These are phyloP conservation scores for Cyclanthera cordifolia DNA, from an alignment of 306 rosid genomes.

Conservation along the genomic window DNA sequence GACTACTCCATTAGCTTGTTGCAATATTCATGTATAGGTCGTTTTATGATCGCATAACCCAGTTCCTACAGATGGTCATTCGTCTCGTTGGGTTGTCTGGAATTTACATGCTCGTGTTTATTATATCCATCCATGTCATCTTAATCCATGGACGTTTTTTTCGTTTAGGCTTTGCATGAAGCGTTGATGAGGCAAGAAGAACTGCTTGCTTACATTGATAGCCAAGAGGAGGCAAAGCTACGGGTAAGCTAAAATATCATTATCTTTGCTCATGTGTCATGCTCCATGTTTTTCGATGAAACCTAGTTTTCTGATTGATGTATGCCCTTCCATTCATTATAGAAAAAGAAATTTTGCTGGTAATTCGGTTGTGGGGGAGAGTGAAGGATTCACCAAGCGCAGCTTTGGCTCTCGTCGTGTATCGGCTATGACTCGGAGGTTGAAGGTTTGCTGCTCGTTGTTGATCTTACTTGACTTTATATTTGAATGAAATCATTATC, in stretches of 20 bases:
- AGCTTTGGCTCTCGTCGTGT: neutral
- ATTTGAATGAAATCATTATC: constrained; percentile 8
- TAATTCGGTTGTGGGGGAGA: constrained; percentile 21
- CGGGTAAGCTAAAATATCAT: constrained; percentile 40
- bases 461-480: constrained; percentile 1
- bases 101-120: no score
- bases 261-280: neutral
- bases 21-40: neutral
- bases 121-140: no score
- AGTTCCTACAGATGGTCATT: neutral
- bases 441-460: neutral
- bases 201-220: constrained; percentile 72
- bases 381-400: neutral
- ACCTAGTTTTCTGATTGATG: constrained; percentile 7
- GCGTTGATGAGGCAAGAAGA: constrained; percentile 95
- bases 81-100: neutral
- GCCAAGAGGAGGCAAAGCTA: constrained; percentile 65
- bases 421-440: neutral
- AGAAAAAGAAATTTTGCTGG: constrained; percentile 90
- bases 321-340: constrained; percentile 19
- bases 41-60: neutral
- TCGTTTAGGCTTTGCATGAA: constrained; percentile 67
- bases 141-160: no score
- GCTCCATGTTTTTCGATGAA: neutral
- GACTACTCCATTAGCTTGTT: neutral